These are phyloP conservation scores for Pharus latifolius DNA, from an alignment of 176 grass and related monocot species.

Conservation along the genomic window DNA sequence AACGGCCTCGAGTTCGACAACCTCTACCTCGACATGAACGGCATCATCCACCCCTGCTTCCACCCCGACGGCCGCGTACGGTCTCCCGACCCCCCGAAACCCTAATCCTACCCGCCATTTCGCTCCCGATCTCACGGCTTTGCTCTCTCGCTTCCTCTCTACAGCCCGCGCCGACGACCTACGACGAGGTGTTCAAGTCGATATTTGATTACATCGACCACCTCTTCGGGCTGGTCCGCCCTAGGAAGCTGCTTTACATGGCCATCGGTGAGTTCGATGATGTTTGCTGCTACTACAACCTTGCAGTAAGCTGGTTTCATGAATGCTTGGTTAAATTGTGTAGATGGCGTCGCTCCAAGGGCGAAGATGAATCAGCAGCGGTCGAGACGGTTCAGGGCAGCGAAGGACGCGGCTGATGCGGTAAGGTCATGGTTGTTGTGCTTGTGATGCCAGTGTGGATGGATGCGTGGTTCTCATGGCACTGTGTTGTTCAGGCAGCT, in stretches of 20 bases:
- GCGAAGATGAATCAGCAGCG: slow-evolving; percentile 99
- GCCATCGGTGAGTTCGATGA: slow-evolving; percentile 61
- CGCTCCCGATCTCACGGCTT: slow-evolving; percentile 8
- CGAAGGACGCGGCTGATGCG: slow-evolving; percentile 72
- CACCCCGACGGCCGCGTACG: slow-evolving; percentile 84
- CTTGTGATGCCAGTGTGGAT: neutral
- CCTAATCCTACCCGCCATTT: neutral
- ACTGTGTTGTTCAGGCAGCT: slow-evolving; percentile 46
- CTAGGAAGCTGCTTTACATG: slow-evolving; percentile 91
- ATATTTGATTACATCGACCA: slow-evolving; percentile 96
- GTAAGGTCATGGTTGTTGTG: slow-evolving; percentile 20
- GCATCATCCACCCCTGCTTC: slow-evolving; percentile 96
- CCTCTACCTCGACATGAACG: slow-evolving; percentile 97
- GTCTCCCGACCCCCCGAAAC: neutral
- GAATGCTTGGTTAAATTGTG: neutral
- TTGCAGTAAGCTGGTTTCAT: neutral
- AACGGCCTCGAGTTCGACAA: slow-evolving; percentile 98
- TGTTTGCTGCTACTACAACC: neutral
- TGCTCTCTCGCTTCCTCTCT: neutral
- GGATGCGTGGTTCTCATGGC: slow-evolving; percentile 4
- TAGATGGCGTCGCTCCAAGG: slow-evolving; percentile 87
- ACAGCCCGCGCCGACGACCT: slow-evolving; percentile 84
- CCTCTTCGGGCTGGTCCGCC: slow-evolving; percentile 74
- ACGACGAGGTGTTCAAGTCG: slow-evolving; percentile 88
- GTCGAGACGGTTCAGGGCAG: slow-evolving; percentile 76